These are phyloP conservation scores for Aspergillus egyptiacus DNA, from an alignment of 495 filamentous ascomycete genomes.

Conservation along the genomic window DNA sequence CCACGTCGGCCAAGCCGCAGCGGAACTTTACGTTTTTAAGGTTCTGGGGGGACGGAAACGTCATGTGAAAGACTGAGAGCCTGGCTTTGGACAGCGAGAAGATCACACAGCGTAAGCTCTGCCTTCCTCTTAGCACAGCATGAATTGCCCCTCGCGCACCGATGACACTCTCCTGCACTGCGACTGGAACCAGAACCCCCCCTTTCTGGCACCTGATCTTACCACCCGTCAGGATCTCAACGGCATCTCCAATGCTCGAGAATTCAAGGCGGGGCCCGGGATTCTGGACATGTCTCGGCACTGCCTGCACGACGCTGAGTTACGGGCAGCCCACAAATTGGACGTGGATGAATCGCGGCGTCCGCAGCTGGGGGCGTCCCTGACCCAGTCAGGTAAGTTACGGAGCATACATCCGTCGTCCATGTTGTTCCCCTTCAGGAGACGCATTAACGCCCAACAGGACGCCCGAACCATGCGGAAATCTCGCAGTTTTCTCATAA, in stretches of 20 bases:
- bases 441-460: slow-evolving; percentile 13
- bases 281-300: not conserved
- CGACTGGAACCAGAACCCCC: slow-evolving; percentile 56
- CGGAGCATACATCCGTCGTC: no score
- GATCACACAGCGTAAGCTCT: not conserved
- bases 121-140: slow-evolving; percentile 19
- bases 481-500: slow-evolving; percentile 11
- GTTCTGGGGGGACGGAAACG: not conserved
- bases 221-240: slow-evolving; percentile 62
- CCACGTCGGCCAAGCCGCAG: no score
- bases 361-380: slow-evolving; percentile 18
- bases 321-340: slow-evolving; percentile 1
- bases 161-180: slow-evolving; percentile 51
- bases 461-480: slow-evolving; percentile 20
- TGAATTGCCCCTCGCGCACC: slow-evolving; percentile 60
- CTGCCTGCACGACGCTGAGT: slow-evolving; percentile 12
- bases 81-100: not conserved
- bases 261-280: slow-evolving; percentile 14
- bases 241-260: slow-evolving; percentile 40
- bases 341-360: slow-evolving; percentile 8
- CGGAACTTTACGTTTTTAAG: not conserved
- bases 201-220: slow-evolving; percentile 48
- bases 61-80: not conserved
- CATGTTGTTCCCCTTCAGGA: no score
- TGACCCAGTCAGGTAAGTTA: slow-evolving; percentile 31